These are phyloP conservation scores for Aspergillus puulaauensis DNA, from an alignment of 2,329 filamentous ascomycete genomes.

Conservation along the genomic window DNA sequence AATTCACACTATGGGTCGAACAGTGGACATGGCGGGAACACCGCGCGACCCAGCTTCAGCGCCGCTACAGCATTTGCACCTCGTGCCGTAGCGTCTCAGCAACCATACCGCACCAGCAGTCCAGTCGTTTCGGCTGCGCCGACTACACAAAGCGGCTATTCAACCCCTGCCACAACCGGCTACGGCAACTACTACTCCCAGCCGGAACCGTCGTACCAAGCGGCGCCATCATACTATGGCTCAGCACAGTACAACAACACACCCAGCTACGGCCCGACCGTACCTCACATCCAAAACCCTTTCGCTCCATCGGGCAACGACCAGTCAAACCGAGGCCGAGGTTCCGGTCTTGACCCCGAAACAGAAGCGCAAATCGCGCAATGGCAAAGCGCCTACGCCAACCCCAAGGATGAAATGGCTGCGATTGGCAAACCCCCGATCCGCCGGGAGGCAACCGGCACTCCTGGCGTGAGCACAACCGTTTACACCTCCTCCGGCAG, in stretches of 20 bases:
- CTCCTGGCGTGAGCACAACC: constrained; percentile 46
- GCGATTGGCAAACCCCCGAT: constrained; percentile 38
- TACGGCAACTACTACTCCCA: constrained; percentile 46
- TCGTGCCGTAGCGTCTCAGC: constrained; percentile 54
- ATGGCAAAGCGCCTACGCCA: constrained; percentile 87
- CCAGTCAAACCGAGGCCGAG: constrained; percentile 29
- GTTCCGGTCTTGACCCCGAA: constrained; percentile 63
- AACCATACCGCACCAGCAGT: constrained; percentile 39
- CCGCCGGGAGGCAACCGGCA: constrained; percentile 40
- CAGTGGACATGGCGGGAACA: constrained; percentile 32
- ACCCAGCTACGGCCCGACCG: constrained; percentile 47
- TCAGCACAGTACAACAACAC: constrained; percentile 46
- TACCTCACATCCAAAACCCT: constrained; percentile 76
- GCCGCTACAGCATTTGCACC: constrained; percentile 60
- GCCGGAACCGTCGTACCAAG: constrained; percentile 35
- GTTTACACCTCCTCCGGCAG: constrained; percentile 28
- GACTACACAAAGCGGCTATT: constrained; percentile 33
- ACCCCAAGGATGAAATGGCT: constrained; percentile 53
- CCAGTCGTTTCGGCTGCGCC: constrained; percentile 38
- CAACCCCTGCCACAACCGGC: constrained; percentile 36
- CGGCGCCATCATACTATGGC: constrained; percentile 46
- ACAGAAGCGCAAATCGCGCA: constrained; percentile 89
- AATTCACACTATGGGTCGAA: constrained; percentile 29
- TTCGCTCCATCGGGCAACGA: constrained; percentile 65
- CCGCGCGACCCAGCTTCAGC: constrained; percentile 34